A percentile compares a stretch with the other conserved stretches of the same genome.
phyloP scores from a whole-genome alignment of 1,139 yeast species.

The Diutina ranongensis region DNA sequence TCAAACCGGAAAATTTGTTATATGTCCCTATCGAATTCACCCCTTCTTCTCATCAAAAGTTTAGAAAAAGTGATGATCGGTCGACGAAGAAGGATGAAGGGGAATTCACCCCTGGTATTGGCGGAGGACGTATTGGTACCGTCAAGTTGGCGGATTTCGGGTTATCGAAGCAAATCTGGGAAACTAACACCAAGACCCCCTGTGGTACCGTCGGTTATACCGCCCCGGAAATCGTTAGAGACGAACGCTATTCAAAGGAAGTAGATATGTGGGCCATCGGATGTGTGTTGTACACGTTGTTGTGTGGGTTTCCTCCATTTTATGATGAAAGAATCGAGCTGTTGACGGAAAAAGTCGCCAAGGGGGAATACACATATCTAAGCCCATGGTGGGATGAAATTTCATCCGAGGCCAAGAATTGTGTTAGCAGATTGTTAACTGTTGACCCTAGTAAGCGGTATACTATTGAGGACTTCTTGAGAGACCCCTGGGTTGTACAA shows the following conservation, averaged over 20 bases:
- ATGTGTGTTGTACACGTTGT: conserved; percentile 46
- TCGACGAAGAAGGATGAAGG: conserved; percentile 42
- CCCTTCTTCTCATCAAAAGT: conserved; percentile 29
- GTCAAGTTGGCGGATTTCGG: conserved; percentile 52
- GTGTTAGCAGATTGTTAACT: conserved; percentile 66
- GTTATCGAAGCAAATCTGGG: conserved; percentile 46
- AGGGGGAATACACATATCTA: conserved; percentile 45
- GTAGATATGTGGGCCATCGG: conserved; percentile 60
- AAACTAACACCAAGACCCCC: conserved; percentile 48
- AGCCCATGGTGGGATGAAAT: conserved; percentile 60
- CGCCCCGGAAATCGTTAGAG: conserved; percentile 50
- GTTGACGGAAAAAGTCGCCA: conserved; percentile 46
- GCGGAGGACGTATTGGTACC: conserved; percentile 41
- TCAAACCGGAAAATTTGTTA: conserved; percentile 44
- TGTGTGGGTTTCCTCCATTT: conserved; percentile 55
- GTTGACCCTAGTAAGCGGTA: conserved; percentile 75
- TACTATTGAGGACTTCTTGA: conserved; percentile 63
- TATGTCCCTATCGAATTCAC: conserved; percentile 51
- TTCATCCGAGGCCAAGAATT: conserved; percentile 40
- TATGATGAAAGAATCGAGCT: conserved; percentile 47
- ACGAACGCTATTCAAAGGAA: conserved; percentile 46
- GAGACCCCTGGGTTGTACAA: conserved; percentile 73
- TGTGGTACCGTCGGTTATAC: conserved; percentile 41
- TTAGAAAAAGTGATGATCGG: conserved; percentile 37
- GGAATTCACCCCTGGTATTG: conserved; percentile 31